Base-by-base conservation (phyloP, 192 early-diverging fungal genomes). In the Coemansia sp. region DNA sequence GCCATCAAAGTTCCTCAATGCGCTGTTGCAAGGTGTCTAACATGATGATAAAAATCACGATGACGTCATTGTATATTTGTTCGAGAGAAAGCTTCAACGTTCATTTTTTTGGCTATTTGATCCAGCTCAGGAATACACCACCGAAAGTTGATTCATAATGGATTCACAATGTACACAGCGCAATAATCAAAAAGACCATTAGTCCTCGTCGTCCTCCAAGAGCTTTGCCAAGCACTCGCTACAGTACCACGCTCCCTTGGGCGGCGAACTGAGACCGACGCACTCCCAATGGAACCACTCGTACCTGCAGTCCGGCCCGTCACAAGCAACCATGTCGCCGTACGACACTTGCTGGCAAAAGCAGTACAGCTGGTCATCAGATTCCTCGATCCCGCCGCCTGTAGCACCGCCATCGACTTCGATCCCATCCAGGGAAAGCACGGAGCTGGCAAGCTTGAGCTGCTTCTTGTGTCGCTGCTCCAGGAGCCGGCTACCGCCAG, bases 261-360 rank as follows among this genome's bases (percentile, higher is more conserved):
- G 83, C 29, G 82, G 71, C 30, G 70, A 74, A 2, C 74, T 64
- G 8, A 84, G 64, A 6, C 83, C 83, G 8, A 84, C 83, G 33
- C 83, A 84, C 42, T 76, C 81, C 69, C 81, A 84, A 57, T 84
- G 83, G 70, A 83, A 84, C 83, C 83, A 84, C 73, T 84, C 83
- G 62, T 71, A 55, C 23, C 65, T 47, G 68, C 82, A 84, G 52
- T 82, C 67, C 0, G 57, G 47, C 0, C 68, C 72, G 30, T 84
- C 83, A 38, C 83, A 84, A 5, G 77, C 83, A 48, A 84, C 75
- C 83, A 84, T 84, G 27, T 84, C 78, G 42, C 83, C 83, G 30
- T 70, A 84, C 28, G 81, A 83, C 40, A 80, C 68, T 53, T 81
- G 83, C 60, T 70, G 77, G 36, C 83, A 84, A 52, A 80, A 72